Evolutionary conservation across 164 flowering plant genomes (phyloP), one percentile per base, ranked within the genome.

Genomic region (Paratinospora sagittata): DNA sequence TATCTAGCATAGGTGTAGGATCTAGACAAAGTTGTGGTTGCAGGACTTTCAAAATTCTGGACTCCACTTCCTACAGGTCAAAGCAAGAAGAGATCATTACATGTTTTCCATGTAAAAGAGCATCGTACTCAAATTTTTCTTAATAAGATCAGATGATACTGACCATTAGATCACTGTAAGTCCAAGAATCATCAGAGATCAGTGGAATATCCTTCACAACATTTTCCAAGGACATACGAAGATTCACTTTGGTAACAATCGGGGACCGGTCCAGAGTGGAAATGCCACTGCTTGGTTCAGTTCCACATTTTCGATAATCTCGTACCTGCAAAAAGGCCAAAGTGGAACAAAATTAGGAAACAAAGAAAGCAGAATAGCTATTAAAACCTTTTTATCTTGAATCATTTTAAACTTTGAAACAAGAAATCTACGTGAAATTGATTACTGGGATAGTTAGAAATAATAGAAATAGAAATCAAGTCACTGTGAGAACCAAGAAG

Each of bases 91-190:
- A 30, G 2, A 71, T 37, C 39, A 70, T 24, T 45, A 65, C 6
- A 62, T 52, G 63, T 57, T 67, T 47, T 4, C 16, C 47, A 45
- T 8, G 55, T 36, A 19, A 30, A 13, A 30, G 19, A 27, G 5
- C 43, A 69, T 2, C 65, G 36, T 3, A 7, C 41, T 8, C 26
- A 21, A 37, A 19, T 1, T 2, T 39, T 12, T 43, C 43, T 4
- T 73, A 47, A 23, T 45, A 36, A 55, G 26, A 66, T 23, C 49
- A 62, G 66, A 36, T 30, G 19, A 71, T 69, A 76, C 86, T 77
- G 71, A 92, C 99, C 96, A 96, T 90, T 75, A 91, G 81, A 85
- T 93, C 99, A 76, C 95, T 88, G 71, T 96, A 96, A 27, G 93
- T 87, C 99, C 99, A 96, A 66, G 92, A 87, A 75, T 80, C 82